Percentiles rank a stretch among this genome's conserved stretches.
These are phyloP conservation scores for Solanum virginianum DNA, from an alignment of 257 asterid species.

Conservation along the genomic window DNA sequence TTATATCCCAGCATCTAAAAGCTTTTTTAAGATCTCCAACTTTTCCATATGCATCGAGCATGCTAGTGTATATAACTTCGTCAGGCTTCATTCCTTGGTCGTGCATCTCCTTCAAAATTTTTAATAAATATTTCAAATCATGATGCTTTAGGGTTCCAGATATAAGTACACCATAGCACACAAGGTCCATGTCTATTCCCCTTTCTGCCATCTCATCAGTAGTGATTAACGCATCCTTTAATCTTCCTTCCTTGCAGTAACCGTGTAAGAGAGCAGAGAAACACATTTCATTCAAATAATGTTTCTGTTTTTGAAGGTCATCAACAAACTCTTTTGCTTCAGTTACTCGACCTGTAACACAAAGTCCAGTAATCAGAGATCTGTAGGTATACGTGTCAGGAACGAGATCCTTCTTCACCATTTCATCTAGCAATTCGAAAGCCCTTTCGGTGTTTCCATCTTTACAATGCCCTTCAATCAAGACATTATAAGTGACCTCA, in stretches of 20 bases:
- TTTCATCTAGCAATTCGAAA: constrained; percentile 61
- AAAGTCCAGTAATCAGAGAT: constrained; percentile 59
- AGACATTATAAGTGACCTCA: constrained; percentile 70
- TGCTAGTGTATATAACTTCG: constrained; percentile 46
- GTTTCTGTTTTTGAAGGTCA: constrained; percentile 31
- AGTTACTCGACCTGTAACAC: constrained; percentile 44
- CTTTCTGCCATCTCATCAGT: constrained; percentile 42
- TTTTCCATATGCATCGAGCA: constrained; percentile 59
- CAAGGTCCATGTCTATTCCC: constrained; percentile 56
- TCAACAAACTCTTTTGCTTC: constrained; percentile 60
- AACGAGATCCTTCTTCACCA: constrained; percentile 50
- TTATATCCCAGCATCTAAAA: constrained; percentile 57
- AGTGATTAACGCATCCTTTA: constrained; percentile 47
- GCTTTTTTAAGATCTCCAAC: constrained; percentile 53
- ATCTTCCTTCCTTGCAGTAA: constrained; percentile 51
- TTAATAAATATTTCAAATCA: constrained; percentile 23
- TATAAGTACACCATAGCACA: constrained; percentile 61
- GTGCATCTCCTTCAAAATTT: constrained; percentile 42
- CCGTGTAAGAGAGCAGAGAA: constrained; percentile 70
- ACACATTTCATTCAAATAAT: constrained; percentile 59
- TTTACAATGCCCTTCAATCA: constrained; percentile 71
- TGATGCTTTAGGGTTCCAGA: constrained; percentile 34
- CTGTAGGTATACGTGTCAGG: constrained; percentile 83
- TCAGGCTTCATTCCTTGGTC: constrained; percentile 58
- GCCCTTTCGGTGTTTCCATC: constrained; percentile 42